A percentile compares a stretch with the other conserved stretches of the same genome.
phyloP scores from a whole-genome alignment of 371 early-diverging fungal genomes.

The Mortierella sp. region DNA sequence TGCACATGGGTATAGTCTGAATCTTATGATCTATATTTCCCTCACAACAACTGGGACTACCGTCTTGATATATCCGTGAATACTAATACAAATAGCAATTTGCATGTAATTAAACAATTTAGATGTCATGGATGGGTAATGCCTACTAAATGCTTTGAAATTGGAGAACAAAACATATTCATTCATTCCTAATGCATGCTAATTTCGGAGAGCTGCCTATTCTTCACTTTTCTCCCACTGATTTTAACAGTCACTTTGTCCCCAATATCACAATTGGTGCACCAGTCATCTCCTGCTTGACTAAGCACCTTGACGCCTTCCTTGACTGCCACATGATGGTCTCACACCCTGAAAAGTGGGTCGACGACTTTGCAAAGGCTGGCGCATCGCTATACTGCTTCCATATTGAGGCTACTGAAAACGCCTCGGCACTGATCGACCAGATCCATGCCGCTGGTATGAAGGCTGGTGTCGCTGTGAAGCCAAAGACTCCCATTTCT shows the following conservation, averaged over 20 bases:
- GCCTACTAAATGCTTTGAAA: neutral
- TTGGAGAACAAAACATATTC: neutral
- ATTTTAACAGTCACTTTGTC: slow-evolving; percentile 91
- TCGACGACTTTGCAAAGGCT: slow-evolving; percentile 93
- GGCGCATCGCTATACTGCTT: slow-evolving; percentile 95
- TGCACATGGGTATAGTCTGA: slow-evolving; percentile 88
- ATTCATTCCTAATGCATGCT: neutral
- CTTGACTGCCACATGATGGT: slow-evolving; percentile 99
- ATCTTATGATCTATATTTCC: neutral
- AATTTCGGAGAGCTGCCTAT: no score
- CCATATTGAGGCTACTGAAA: slow-evolving; percentile 93
- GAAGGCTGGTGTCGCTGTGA: slow-evolving; percentile 96
- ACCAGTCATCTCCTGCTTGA: slow-evolving; percentile 89
- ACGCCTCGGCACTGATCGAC: slow-evolving; percentile 82
- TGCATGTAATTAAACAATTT: slow-evolving; percentile 1
- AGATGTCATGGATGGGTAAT: slow-evolving; percentile 90
- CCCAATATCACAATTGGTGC: slow-evolving; percentile 98
- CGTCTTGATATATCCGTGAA: neutral
- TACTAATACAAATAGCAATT: neutral
- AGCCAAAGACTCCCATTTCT: slow-evolving; percentile 92
- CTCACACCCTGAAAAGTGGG: slow-evolving; percentile 94
- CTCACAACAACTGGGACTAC: no score
- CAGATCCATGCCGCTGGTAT: slow-evolving; percentile 87
- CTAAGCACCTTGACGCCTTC: slow-evolving; percentile 91
- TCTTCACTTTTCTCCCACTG: slow-evolving; percentile 2